A percentile compares a stretch with the other conserved stretches of the same genome.
phyloP scores from a whole-genome alignment of 2,329 filamentous ascomycete genomes.

The Sphaceloma murrayae region DNA sequence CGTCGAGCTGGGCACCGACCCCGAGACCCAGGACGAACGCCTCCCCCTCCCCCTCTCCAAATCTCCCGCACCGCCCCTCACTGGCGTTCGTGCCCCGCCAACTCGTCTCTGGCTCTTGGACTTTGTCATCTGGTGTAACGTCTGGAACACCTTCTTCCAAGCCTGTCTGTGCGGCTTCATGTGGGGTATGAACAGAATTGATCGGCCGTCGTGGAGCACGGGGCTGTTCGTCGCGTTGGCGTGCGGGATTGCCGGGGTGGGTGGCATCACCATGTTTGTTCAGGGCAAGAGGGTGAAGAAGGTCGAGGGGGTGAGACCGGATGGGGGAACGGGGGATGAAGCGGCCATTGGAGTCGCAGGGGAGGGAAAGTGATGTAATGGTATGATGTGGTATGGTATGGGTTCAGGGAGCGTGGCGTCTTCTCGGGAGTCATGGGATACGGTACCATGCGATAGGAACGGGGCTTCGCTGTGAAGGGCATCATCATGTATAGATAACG shows the following conservation, averaged over 20 bases:
- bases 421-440: neutral
- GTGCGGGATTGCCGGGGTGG: conserved; percentile 57
- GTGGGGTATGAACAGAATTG: conserved; percentile 51
- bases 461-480: too few relatives aligned
- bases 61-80: conserved; percentile 59
- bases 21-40: conserved; percentile 28
- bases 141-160: conserved; percentile 72
- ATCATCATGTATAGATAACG: too few relatives aligned
- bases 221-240: conserved; percentile 69
- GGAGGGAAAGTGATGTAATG: neutral
- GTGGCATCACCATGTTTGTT: conserved; percentile 58
- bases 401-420: neutral
- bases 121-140: conserved; percentile 67
- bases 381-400: neutral
- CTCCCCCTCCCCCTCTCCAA: conserved; percentile 56
- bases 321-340: neutral
- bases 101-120: conserved; percentile 69
- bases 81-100: conserved; percentile 57
- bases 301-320: conserved; percentile 58
- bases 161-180: conserved; percentile 65
- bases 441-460: too few relatives aligned
- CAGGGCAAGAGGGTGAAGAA: conserved; percentile 62
- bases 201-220: conserved; percentile 69
- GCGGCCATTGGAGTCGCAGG: conserved; percentile 4
- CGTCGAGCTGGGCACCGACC: conserved; percentile 3